Evolutionary conservation across 441 rosid genomes (phyloP), one percentile per base, ranked within the genome.

Genomic region (Jatropha podagrica): DNA sequence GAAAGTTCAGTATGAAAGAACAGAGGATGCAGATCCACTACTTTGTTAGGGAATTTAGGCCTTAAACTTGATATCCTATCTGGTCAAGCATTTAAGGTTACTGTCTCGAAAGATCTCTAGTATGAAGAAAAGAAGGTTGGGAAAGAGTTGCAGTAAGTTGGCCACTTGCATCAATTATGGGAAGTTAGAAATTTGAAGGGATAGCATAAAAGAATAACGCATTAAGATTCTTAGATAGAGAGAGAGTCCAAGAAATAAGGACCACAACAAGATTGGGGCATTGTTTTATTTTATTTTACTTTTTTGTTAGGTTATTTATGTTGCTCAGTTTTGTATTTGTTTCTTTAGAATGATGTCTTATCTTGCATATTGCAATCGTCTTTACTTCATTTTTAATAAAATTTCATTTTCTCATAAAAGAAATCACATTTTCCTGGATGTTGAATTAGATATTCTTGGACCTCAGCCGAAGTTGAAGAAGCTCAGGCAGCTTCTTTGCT

Each of bases 391-490:
- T 3, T 26, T 10, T 12, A 59, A 42, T 41, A 7, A n/a, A 17
- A 69, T 5, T 23, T 42, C n/a, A 26, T 54, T 65, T 60, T 60
- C 3, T 8, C 37, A 7, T n/a, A 56, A 40, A 46, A 40, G 42
- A 55, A 62, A 27, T 61, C 56, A 68, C 41, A 68, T 56, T 41
- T 59, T 78, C 56, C 72, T 84, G 68, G 18, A 51, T 62, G 55
- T 23, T 72, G 60, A 65, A 63, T 38, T 74, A 90, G 95, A 72
- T 81, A 81, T 61, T 79, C 79, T 67, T 90, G 95, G 95, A 88
- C 76, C 40, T 74, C 83, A 56, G 70, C 79, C 15, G 91, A 90
- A 72, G 74, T 88, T 64, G 88, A 86, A 83, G 91, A 86, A 81
- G 85, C 85, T 38, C 81, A 80, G 80, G 78, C 73, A 56, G 89